These are phyloP conservation scores for Dendrocalamus latiflorus DNA, from an alignment of 202 grass and related monocot species.

Conservation along the genomic window DNA sequence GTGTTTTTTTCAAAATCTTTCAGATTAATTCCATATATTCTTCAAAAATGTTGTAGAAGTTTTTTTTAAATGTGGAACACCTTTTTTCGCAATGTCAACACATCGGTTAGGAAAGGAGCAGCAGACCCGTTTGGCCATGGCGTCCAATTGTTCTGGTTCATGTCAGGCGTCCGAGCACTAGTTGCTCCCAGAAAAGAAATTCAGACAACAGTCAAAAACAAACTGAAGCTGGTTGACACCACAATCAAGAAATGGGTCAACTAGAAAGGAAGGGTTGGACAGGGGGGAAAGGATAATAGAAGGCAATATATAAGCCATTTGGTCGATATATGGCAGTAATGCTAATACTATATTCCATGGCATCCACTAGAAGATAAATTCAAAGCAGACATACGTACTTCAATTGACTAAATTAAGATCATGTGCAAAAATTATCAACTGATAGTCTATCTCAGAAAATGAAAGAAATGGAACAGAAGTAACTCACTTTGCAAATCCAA, in stretches of 20 bases:
- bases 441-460: constrained; percentile 6
- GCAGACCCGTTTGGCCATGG: not conserved
- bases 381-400: not conserved
- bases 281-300: not conserved
- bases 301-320: not conserved
- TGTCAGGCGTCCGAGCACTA: not conserved
- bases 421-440: not conserved
- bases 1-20: not conserved
- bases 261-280: not conserved
- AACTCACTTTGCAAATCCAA: constrained; percentile 98
- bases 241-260: not conserved
- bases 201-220: constrained; percentile 6
- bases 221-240: not conserved
- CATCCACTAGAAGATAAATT: constrained; percentile 17
- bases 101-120: not conserved
- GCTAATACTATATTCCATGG: not conserved
- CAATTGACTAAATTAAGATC: constrained; percentile 1
- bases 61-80: not conserved
- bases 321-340: not conserved
- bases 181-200: constrained; percentile 17
- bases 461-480: constrained; percentile 17
- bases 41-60: not conserved
- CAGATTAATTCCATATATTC: not conserved
- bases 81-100: not conserved
- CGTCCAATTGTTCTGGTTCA: not conserved